A percentile compares a stretch with the other conserved stretches of the same genome.
Conservation (phyloP, 148 eudicot species). For the Talinum fruticosum region DNA sequence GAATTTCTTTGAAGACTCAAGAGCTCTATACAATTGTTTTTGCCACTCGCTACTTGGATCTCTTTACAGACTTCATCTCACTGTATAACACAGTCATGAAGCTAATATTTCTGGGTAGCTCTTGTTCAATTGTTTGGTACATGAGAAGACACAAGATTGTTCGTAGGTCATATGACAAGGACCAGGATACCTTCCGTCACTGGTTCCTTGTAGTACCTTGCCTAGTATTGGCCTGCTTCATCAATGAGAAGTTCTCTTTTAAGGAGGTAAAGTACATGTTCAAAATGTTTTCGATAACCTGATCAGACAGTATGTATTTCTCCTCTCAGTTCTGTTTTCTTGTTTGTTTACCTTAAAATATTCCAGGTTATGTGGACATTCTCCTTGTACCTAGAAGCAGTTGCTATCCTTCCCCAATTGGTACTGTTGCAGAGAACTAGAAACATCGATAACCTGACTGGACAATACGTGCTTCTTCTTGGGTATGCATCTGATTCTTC, state of each 20-base stretch:
- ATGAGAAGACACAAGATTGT: conserved; percentile 89
- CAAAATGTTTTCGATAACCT: background rate
- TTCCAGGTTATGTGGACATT: conserved; percentile 94
- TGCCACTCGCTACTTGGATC: conserved; percentile 92
- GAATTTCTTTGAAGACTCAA: conserved; percentile 92
- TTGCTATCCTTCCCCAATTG: conserved; percentile 98
- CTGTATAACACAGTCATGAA: conserved; percentile 88
- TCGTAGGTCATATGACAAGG: conserved; percentile 89
- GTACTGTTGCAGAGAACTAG: conserved; percentile 95
- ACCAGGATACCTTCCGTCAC: conserved; percentile 97
- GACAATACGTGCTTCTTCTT: conserved; percentile 80
- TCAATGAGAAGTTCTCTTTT: conserved; percentile 73
- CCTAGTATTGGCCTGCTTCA: conserved; percentile 61
- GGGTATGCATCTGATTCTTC: conserved; percentile 46
- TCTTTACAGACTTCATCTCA: conserved; percentile 75
- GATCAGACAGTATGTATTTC: background rate
- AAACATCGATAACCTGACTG: conserved; percentile 91
- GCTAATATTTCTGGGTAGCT: conserved; percentile 80
- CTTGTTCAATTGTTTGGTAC: conserved; percentile 96
- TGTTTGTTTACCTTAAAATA: conserved; percentile 11
- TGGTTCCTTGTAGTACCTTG: conserved; percentile 77
- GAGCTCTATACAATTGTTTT: conserved; percentile 91
- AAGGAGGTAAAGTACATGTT: conserved; percentile 58
- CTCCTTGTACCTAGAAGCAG: conserved; percentile 89
- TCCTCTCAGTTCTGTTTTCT: conserved; percentile 19